Percentiles rank a stretch among this genome's conserved stretches.
phyloP scores from a whole-genome alignment of 257 asterid genomes.

The Solanum sejunctum region DNA sequence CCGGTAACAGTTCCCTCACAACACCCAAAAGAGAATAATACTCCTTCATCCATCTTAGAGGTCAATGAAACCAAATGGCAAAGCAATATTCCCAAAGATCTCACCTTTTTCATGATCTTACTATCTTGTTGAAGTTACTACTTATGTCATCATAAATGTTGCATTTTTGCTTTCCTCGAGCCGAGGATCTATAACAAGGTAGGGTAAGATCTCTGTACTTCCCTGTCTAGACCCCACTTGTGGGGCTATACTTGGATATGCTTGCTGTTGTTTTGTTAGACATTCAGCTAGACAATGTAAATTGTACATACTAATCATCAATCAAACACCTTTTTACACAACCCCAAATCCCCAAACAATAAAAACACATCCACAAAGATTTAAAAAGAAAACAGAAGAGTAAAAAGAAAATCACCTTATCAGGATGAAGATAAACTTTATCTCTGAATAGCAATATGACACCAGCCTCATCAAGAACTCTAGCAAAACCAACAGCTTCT shows the following conservation, averaged over 20 bases:
- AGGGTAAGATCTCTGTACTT: not conserved
- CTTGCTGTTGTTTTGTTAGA: not conserved
- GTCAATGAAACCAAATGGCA: not conserved
- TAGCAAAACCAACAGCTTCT: conserved; percentile 78
- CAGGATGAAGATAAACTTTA: conserved; percentile 82
- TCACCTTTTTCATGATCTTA: not conserved
- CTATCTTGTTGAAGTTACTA: not conserved
- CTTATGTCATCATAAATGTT: not conserved
- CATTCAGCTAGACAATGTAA: not conserved
- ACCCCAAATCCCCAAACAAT: not conserved
- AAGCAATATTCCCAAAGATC: not conserved
- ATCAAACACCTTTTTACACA: not conserved
- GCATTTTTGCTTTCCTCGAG: not conserved
- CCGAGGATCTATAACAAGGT: not conserved
- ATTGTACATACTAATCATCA: not conserved
- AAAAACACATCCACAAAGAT: not conserved
- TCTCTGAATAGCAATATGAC: conserved; percentile 75
- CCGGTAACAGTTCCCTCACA: not conserved
- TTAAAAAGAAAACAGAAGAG: not conserved
- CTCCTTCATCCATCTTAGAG: not conserved
- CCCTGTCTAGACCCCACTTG: not conserved
- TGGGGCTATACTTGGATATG: too few relatives aligned
- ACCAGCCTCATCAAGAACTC: conserved; percentile 88
- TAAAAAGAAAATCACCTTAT: conserved; percentile 35
- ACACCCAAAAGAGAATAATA: not conserved